These are phyloP conservation scores for Aphanomyces invadans DNA, from an alignment of 352 stramenopile genomes.

Conservation along the genomic window DNA sequence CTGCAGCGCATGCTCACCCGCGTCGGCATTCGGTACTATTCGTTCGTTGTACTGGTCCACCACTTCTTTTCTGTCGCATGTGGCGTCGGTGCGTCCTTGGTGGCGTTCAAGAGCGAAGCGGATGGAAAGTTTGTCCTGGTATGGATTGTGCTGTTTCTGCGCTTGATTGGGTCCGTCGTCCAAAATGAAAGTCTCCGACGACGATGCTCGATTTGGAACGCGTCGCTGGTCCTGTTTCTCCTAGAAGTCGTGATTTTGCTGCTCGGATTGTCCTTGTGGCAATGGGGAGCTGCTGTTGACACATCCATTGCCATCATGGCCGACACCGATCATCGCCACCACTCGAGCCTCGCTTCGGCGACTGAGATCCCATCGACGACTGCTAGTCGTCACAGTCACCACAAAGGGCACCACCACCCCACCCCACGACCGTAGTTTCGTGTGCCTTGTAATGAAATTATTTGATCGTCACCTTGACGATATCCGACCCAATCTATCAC, in stretches of 20 bases:
- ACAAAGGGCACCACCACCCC: background rate
- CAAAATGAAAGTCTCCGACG: background rate
- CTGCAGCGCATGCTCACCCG: background rate
- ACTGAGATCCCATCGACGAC: no score
- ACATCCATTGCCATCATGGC: background rate
- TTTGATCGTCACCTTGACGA: no score
- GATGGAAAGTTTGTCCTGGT: background rate
- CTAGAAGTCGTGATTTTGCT: background rate
- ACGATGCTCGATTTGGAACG: background rate
- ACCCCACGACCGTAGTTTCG: background rate
- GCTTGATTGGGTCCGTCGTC: background rate
- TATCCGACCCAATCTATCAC: background rate
- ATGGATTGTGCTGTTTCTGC: background rate
- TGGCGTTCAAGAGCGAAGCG: background rate
- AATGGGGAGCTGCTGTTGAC: background rate
- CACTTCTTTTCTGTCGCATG: conserved; percentile 12
- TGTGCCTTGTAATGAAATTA: background rate
- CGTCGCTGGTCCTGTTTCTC: background rate
- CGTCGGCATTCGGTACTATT: background rate
- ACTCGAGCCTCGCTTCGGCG: background rate
- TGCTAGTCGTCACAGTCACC: background rate
- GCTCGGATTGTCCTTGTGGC: background rate
- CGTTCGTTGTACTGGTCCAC: background rate
- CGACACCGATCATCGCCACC: background rate
- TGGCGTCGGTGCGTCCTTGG: conserved; percentile 3